Base-by-base conservation (phyloP, 352 stramenopile genomes). In the Phytophthora boehmeriae region DNA sequence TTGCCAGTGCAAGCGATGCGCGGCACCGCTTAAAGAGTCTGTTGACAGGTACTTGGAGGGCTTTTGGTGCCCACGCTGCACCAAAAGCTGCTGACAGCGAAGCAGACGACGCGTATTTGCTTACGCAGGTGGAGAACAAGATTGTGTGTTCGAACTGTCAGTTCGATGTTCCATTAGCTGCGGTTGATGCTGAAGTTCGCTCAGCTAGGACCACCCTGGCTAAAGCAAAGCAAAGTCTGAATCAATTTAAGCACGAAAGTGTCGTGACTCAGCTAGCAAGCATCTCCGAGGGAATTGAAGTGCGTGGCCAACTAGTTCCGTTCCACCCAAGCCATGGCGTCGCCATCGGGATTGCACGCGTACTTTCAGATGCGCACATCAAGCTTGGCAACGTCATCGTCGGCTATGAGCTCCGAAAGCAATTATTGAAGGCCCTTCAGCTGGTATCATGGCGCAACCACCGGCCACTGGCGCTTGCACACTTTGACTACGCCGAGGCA, bases 1-100 rank as follows among this genome's bases (percentile, higher is more conserved):
- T 35, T 86, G 76, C 42, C 34, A 58, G 3, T 86, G 76, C 44
- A 69, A 81, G 23, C 76, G 73, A 0, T 86, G 76, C 50, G 45
- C 25, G 8, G 41, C 35, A 19, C 60, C 73, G 22, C 36, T 83
- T 5, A 59, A 13, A n/a, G 61, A 69, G 52, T 83, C 76, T 2
- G 51, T 83, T 4, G 73, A 86, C 41, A 50, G 53, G 3, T 69
- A 68, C 42, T 49, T 83, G 4, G 64, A 81, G 54, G 68, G 64
- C 5, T 66, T 83, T 6, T 34, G 59, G 42, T 86, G 76, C 36
- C 61, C 68, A 1, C 23, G 20, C 4, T 86, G 76, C 47, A 54
- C 43, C 48, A 49, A 47, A 63, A 32, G 39, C 23, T 46, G 8
- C 13, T 8, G 32, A 45, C 39, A 54, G 38, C 27, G 28, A 32